Evolutionary conservation across 2,329 filamentous ascomycete genomes (phyloP).

Genomic region (Alternaria sp.): DNA sequence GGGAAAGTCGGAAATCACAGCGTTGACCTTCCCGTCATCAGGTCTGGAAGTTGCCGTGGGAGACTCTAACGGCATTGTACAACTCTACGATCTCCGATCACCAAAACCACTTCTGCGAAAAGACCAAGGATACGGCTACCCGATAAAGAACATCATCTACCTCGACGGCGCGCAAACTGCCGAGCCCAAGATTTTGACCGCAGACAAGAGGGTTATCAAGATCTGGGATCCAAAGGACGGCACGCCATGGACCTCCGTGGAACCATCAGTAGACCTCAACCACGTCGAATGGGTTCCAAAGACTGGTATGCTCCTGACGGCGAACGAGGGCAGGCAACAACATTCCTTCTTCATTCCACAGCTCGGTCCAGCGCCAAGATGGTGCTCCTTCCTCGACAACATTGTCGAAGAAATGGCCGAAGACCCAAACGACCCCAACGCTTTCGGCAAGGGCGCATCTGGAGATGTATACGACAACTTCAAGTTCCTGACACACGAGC

Average conservation of each 20-base stretch:
- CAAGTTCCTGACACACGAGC: conserved; percentile 92
- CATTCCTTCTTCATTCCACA: conserved; percentile 96
- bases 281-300: conserved; percentile 91
- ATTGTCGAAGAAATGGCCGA: conserved; percentile 99
- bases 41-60: conserved; percentile 87
- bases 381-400: conserved; percentile 97
- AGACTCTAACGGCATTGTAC: conserved; percentile 84
- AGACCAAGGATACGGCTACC: conserved; percentile 93
- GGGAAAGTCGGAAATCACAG: conserved; percentile 72
- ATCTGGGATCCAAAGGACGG: conserved; percentile 88
- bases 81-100: conserved; percentile 90
- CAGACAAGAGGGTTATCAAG: conserved; percentile 96
- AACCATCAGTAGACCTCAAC: conserved; percentile 93
- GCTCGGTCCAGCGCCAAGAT: conserved; percentile 88
- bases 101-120: conserved; percentile 86
- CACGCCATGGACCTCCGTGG: conserved; percentile 91
- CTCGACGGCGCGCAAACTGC: conserved; percentile 70
- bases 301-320: conserved; percentile 93
- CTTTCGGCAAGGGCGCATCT: conserved; percentile 60
- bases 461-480: conserved; percentile 97
- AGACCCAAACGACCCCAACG: conserved; percentile 68
- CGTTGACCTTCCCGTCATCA: conserved; percentile 82
- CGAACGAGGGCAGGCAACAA: conserved; percentile 94
- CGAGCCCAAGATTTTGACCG: conserved; percentile 80
- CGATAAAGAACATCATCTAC: conserved; percentile 82